Conservation (phyloP, 768 basidiomycete species). For the Paxillus involutus region DNA sequence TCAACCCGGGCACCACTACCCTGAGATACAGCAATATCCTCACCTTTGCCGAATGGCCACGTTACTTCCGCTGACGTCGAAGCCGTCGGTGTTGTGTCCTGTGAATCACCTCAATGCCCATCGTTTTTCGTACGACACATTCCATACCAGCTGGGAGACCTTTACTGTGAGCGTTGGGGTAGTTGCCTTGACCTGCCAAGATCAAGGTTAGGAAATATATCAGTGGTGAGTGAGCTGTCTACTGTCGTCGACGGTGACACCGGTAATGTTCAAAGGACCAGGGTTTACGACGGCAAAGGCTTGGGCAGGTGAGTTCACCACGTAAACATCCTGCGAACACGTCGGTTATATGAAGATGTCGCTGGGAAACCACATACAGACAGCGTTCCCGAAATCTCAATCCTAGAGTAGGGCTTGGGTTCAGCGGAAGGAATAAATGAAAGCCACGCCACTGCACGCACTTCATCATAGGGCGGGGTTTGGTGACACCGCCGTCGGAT, state of each 20-base stretch:
- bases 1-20: constrained; percentile 39
- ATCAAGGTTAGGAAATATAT: background rate
- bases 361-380: constrained; percentile 21
- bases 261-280: constrained; percentile 40
- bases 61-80: constrained; percentile 39
- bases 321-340: constrained; percentile 30
- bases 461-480: constrained; percentile 42
- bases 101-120: background rate
- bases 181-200: constrained; percentile 47
- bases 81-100: constrained; percentile 53
- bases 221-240: constrained; percentile 11
- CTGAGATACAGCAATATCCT: constrained; percentile 19
- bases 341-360: background rate
- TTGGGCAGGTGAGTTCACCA: constrained; percentile 40
- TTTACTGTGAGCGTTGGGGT: constrained; percentile 49
- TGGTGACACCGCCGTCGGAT: constrained; percentile 5
- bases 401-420: constrained; percentile 20
- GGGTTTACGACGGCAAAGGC: constrained; percentile 30
- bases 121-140: background rate
- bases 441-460: constrained; percentile 13
- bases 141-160: constrained; percentile 45
- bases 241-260: constrained; percentile 59
- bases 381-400: constrained; percentile 41
- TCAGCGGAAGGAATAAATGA: background rate
- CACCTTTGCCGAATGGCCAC: constrained; percentile 34